Percentiles rank a stretch among this genome's conserved stretches.
phyloP scores from a whole-genome alignment of 257 asterid species.

The Fraxinus quadrangulata region DNA sequence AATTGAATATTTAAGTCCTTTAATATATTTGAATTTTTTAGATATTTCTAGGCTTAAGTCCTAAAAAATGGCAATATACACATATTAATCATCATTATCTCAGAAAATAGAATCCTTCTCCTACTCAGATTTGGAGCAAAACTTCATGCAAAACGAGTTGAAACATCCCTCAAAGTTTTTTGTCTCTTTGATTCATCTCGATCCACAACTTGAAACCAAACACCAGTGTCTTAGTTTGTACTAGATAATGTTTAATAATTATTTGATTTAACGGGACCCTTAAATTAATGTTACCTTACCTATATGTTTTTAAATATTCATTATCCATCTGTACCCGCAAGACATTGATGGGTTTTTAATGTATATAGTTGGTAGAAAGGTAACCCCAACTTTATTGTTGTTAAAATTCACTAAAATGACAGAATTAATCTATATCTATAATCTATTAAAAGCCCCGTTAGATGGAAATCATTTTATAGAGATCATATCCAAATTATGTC shows the following conservation, averaged over 20 bases:
- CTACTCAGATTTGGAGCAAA: too few relatives aligned
- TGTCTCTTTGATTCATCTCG: background rate
- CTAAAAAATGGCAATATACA: background rate
- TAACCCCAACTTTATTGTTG: background rate
- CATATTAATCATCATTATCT: too few relatives aligned
- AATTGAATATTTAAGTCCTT: too few relatives aligned
- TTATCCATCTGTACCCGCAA: background rate
- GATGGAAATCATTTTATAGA: too few relatives aligned
- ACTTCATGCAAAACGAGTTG: background rate
- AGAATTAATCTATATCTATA: background rate
- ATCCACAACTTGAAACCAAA: background rate
- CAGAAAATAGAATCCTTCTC: too few relatives aligned
- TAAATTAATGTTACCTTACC: background rate
- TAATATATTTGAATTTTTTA: background rate
- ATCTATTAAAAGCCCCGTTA: too few relatives aligned
- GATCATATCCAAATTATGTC: too few relatives aligned
- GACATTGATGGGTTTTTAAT: background rate
- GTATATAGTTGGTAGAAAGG: background rate
- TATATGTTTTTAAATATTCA: background rate
- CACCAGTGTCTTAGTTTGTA: background rate
- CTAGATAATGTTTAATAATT: constrained; percentile 15
- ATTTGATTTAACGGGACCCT: constrained; percentile 4
- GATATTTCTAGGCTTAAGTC: constrained; percentile 13
- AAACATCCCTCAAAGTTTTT: background rate
- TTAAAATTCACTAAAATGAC: background rate